Percentiles rank a stretch among this genome's conserved stretches.
Conservation (phyloP, 1,284 basidiomycete genomes). For the Puccinia hordei region DNA sequence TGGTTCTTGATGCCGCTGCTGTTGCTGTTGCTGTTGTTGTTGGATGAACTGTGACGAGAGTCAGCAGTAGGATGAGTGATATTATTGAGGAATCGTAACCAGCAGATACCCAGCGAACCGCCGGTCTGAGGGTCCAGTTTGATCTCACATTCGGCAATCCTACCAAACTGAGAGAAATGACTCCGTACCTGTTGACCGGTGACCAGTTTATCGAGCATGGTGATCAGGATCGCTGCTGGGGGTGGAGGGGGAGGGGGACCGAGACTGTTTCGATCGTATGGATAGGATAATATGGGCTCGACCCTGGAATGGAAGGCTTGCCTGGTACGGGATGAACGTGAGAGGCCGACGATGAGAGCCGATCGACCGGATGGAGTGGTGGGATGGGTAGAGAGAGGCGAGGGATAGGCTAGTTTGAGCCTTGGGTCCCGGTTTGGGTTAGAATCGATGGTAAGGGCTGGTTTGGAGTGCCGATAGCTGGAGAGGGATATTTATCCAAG, state of each 20-base stretch:
- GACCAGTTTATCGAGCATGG: constrained; percentile 72
- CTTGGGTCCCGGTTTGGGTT: constrained; percentile 31
- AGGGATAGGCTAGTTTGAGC: constrained; percentile 51
- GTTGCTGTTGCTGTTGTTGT: constrained; percentile 51
- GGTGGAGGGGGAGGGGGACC: constrained; percentile 73
- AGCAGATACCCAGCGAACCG: constrained; percentile 78
- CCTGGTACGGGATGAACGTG: constrained; percentile 38
- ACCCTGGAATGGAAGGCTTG: constrained; percentile 41
- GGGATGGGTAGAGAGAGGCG: constrained; percentile 51
- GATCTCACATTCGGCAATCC: constrained; percentile 71
- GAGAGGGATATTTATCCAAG: background rate
- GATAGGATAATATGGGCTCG: constrained; percentile 43
- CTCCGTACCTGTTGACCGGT: constrained; percentile 69
- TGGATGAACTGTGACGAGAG: constrained; percentile 51
- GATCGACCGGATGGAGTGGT: constrained; percentile 52
- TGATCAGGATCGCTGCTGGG: constrained; percentile 69
- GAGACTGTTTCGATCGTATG: constrained; percentile 77
- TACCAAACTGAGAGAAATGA: constrained; percentile 72
- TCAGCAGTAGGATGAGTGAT: constrained; percentile 56
- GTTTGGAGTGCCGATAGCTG: constrained; percentile 49
- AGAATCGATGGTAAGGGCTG: constrained; percentile 22
- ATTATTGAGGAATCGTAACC: constrained; percentile 68
- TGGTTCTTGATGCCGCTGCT: constrained; percentile 57
- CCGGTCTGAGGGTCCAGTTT: constrained; percentile 80
- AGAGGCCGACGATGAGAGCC: constrained; percentile 52